Conservation (phyloP, 768 basidiomycete species). For the Tulasnella sp. region DNA sequence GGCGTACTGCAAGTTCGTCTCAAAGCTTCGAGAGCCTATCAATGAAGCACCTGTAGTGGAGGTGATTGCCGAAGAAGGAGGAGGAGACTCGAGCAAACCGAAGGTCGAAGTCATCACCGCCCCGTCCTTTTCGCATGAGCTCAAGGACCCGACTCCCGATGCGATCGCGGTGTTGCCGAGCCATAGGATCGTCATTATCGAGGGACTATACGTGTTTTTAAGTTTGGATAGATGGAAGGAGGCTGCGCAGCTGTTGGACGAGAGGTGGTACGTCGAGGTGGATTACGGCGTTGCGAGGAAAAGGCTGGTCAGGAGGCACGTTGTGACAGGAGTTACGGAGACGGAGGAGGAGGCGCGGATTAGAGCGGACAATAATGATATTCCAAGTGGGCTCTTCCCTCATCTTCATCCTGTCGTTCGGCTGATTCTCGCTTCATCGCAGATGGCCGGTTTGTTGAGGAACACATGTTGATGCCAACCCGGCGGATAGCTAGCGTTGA, state of each 20-base stretch:
- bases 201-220: constrained; percentile 87
- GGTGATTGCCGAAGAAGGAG: constrained; percentile 19
- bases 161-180: constrained; percentile 59
- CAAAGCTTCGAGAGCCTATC: constrained; percentile 54
- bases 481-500: constrained; percentile 50
- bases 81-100: constrained; percentile 1
- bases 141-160: constrained; percentile 79
- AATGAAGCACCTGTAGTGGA: constrained; percentile 20
- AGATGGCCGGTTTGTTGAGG: constrained; percentile 53
- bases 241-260: constrained; percentile 68
- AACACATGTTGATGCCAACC: constrained; percentile 50
- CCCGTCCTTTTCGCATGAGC: constrained; percentile 83
- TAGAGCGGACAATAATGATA: constrained; percentile 78
- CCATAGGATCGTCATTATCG: constrained; percentile 82
- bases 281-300: constrained; percentile 58
- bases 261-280: constrained; percentile 74
- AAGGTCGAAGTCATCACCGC: constrained; percentile 50
- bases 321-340: constrained; percentile 73
- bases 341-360: constrained; percentile 64
- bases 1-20: constrained; percentile 72
- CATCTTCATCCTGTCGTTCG: constrained; percentile 40
- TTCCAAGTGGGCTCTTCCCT: constrained; percentile 57
- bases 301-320: constrained; percentile 71
- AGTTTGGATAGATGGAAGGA: constrained; percentile 71
- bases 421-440: constrained; percentile 18